Conservation (phyloP, 306 rosid species). For the Rosa chinensis region DNA sequence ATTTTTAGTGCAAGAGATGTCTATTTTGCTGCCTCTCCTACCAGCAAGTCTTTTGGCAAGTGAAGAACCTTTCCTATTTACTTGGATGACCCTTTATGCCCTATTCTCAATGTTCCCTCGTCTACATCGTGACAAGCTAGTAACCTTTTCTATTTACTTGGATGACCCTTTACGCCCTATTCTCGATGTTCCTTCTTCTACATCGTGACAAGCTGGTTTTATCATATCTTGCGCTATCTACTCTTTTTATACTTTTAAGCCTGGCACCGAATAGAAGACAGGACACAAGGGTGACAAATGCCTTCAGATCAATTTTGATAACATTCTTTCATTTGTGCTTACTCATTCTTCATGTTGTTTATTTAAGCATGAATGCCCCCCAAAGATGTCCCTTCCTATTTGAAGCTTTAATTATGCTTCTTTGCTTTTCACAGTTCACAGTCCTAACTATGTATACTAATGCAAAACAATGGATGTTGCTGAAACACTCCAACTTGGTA, state of each 20-base stretch:
- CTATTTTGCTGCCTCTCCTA: conserved; percentile 83
- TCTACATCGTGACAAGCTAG: conserved; percentile 51
- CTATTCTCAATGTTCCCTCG: conserved; percentile 90
- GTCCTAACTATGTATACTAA: conserved; percentile 59
- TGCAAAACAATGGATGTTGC: conserved; percentile 65
- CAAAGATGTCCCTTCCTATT: conserved; percentile 75
- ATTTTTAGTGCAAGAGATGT: conserved; percentile 87
- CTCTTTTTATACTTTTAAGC: conserved; percentile 56
- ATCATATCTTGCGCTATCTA: conserved; percentile 59
- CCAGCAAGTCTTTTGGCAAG: conserved; percentile 80
- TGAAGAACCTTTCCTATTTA: conserved; percentile 65
- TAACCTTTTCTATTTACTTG: no score
- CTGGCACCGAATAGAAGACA: conserved; percentile 31
- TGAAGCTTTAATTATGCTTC: conserved; percentile 81
- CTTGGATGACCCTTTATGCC: conserved; percentile 57
- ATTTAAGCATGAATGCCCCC: conserved; percentile 64
- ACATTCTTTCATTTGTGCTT: conserved; percentile 34
- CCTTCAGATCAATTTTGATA: conserved; percentile 29
- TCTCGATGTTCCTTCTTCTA: no score
- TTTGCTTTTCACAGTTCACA: conserved; percentile 82
- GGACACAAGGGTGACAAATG: conserved; percentile 25
- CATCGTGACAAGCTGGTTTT: conserved; percentile 61
- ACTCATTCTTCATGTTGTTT: conserved; percentile 71
- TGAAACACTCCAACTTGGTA: conserved; percentile 39
- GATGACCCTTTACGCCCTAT: no score